These are phyloP conservation scores for Nothomitra cinnamomea DNA, from an alignment of 2,329 filamentous ascomycete genomes.

Conservation along the genomic window DNA sequence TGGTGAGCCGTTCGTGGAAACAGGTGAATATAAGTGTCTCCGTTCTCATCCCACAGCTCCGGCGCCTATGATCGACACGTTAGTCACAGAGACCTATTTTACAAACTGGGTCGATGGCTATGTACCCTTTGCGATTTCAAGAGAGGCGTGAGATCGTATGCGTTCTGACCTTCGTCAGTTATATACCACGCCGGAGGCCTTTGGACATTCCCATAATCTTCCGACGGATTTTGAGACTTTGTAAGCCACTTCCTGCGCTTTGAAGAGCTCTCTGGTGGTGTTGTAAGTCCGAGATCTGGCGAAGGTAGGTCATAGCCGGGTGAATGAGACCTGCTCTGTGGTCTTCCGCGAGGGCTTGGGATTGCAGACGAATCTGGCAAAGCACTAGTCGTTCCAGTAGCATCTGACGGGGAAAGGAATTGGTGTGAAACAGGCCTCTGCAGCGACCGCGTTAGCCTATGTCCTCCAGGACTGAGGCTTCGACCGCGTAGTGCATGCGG, in stretches of 20 bases:
- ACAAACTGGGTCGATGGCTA: background rate
- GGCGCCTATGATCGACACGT: conserved; percentile 24
- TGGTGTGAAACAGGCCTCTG: background rate
- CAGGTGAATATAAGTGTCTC: conserved; percentile 46
- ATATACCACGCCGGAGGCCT: background rate
- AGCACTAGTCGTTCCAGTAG: background rate
- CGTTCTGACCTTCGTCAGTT: background rate
- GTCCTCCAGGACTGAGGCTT: background rate
- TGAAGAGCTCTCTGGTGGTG: background rate
- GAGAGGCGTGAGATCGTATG: background rate
- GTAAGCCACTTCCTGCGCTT: background rate
- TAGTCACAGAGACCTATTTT: background rate
- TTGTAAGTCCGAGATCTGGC: background rate
- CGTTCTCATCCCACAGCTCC: conserved; percentile 45
- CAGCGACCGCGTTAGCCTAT: background rate
- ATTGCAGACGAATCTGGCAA: background rate
- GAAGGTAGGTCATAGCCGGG: background rate
- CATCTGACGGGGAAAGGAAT: background rate
- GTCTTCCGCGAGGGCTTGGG: background rate
- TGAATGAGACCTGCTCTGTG: background rate
- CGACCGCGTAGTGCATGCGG: background rate
- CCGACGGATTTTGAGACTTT: background rate
- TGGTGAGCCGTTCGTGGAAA: conserved; percentile 39
- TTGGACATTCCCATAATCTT: background rate
- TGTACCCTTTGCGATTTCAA: background rate